phyloP scores from a whole-genome alignment of 371 early-diverging fungal genomes.

The Apophysomyces elegans region DNA sequence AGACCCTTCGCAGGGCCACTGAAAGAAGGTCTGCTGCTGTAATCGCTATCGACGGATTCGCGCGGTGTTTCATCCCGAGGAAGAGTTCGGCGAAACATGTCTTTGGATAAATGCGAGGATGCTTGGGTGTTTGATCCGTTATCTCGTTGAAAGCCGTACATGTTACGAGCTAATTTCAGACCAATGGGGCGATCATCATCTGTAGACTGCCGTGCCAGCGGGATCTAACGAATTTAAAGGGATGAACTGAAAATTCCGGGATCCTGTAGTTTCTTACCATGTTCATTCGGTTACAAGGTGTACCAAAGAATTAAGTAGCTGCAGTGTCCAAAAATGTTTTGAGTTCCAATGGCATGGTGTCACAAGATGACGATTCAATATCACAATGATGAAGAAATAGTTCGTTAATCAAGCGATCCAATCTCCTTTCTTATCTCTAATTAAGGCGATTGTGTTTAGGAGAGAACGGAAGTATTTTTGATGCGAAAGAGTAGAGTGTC shows the following conservation, averaged over 20 bases:
- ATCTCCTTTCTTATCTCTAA: conserved; percentile 1
- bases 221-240: conserved; percentile 16
- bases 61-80: conserved; percentile 9
- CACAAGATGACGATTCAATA: neutral
- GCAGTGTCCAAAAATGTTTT: conserved; percentile 1
- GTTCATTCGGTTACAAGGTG: neutral
- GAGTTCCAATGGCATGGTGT: neutral
- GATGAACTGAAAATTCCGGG: neutral
- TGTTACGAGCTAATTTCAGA: conserved; percentile 25
- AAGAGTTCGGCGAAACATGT: neutral
- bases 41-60: conserved; percentile 15
- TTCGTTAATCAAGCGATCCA: neutral
- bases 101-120: neutral
- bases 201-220: conserved; percentile 23
- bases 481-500: neutral
- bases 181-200: conserved; percentile 35
- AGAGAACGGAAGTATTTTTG: neutral
- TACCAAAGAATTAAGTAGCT: neutral
- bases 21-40: conserved; percentile 8
- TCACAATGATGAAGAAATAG: neutral
- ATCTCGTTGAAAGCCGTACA: conserved; percentile 11
- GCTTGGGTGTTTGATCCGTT: neutral
- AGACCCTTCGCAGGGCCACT: conserved; percentile 9
- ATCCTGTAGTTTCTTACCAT: neutral
- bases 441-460: neutral